Percentiles rank a stretch among this genome's conserved stretches.
phyloP scores from a whole-genome alignment of 2,329 filamentous ascomycete species.

The Nannizzia gypsea region DNA sequence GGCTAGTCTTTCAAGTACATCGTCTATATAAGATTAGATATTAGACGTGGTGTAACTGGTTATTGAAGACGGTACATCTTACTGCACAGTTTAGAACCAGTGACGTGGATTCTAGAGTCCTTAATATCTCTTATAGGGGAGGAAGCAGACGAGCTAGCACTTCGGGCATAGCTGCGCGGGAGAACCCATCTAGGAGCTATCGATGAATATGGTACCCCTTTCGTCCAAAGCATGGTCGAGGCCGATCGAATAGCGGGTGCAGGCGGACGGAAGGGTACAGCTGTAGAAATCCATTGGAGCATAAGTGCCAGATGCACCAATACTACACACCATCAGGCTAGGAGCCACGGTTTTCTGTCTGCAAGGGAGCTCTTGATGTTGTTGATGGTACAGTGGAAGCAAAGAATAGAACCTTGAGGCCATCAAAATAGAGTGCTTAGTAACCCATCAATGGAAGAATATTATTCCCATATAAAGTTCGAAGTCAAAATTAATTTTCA shows the following conservation, averaged over 20 bases:
- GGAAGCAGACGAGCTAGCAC: neutral
- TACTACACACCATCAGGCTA: neutral
- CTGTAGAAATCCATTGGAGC: neutral
- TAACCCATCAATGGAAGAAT: too few relatives aligned
- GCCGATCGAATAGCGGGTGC: neutral
- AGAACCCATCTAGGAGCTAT: neutral
- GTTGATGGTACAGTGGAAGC: neutral
- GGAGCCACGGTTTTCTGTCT: neutral
- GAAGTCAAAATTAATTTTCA: too few relatives aligned
- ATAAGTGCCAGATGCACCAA: neutral
- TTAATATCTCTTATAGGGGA: neutral
- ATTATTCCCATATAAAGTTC: too few relatives aligned
- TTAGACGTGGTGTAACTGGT: neutral
- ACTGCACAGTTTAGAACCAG: conserved; percentile 27
- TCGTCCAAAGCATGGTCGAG: neutral
- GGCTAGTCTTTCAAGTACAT: conserved; percentile 58
- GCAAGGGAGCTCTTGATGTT: neutral
- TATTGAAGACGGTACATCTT: conserved; percentile 10
- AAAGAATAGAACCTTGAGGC: neutral
- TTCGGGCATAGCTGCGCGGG: neutral
- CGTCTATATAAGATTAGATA: conserved; percentile 36
- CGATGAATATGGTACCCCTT: neutral
- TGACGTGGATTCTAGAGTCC: conserved; percentile 16
- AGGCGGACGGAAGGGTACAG: neutral
- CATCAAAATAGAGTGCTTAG: neutral